A percentile compares a stretch with the other conserved stretches of the same genome.
Evolutionary conservation across 176 grass and related monocot genomes (phyloP).

Genomic region (Thalia dealbata): DNA sequence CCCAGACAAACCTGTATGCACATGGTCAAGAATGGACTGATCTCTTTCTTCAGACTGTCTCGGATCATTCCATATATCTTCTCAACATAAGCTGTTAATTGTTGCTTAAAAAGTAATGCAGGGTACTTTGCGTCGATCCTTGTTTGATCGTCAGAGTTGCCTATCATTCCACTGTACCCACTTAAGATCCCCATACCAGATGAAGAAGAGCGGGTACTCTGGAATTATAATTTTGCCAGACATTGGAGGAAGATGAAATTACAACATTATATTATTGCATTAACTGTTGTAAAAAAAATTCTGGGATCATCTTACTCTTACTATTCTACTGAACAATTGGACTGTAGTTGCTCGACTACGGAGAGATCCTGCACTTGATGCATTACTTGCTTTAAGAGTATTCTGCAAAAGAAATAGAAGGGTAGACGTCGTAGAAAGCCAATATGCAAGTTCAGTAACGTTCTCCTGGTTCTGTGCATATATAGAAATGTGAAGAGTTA

Average conservation of each 20-base stretch:
- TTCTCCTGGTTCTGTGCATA: constrained; percentile 43
- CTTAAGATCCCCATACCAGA: constrained; percentile 50
- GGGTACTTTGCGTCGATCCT: constrained; percentile 88
- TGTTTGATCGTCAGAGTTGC: constrained; percentile 37
- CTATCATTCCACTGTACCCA: constrained; percentile 84
- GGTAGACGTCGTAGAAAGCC: constrained; percentile 80
- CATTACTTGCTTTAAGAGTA: constrained; percentile 76
- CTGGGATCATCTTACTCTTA: constrained; percentile 36
- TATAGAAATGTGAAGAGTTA: not conserved
- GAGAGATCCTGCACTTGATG: constrained; percentile 39
- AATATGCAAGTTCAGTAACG: constrained; percentile 70
- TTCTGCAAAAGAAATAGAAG: constrained; percentile 81
- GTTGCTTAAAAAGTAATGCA: constrained; percentile 86
- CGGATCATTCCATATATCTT: constrained; percentile 89
- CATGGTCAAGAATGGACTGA: constrained; percentile 60
- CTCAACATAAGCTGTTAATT: constrained; percentile 82
- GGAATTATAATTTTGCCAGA: constrained; percentile 21
- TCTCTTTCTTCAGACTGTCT: constrained; percentile 93
- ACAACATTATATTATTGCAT: constrained; percentile 8
- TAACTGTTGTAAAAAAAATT: constrained; percentile 4
- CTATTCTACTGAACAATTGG: constrained; percentile 74
- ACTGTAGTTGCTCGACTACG: constrained; percentile 42
- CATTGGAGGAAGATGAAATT: not conserved
- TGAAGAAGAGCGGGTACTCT: constrained; percentile 70
- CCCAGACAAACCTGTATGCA: constrained; percentile 71